Evolutionary conservation across 1,139 yeast genomes (phyloP).

Genomic region (Yamadazyma dushanensis): DNA sequence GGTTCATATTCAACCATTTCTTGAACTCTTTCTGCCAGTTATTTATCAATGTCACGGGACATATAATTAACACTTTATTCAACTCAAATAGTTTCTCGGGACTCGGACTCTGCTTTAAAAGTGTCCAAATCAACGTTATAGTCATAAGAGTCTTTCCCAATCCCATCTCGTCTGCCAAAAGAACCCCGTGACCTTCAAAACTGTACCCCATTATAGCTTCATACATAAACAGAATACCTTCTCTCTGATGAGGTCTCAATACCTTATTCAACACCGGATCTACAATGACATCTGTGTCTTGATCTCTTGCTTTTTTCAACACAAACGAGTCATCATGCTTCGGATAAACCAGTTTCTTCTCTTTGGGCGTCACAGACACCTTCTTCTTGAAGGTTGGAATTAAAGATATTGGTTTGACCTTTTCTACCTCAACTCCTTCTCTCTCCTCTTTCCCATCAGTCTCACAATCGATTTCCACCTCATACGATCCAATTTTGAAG

Average conservation of each 20-base stretch:
- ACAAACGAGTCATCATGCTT: constrained; percentile 15
- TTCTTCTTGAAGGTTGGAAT: constrained; percentile 10
- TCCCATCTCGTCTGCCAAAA: constrained; percentile 97
- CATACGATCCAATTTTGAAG: constrained; percentile 50
- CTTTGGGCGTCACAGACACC: constrained; percentile 2
- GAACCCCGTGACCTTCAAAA: constrained; percentile 65
- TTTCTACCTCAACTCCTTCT: no score
- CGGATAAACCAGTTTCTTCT: constrained; percentile 13
- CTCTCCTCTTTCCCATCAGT: constrained; percentile 22
- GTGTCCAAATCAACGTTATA: constrained; percentile 79
- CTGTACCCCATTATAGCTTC: constrained; percentile 76
- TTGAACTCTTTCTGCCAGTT: constrained; percentile 90
- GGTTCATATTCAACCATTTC: constrained; percentile 80
- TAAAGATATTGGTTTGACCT: not conserved
- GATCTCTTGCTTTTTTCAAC: constrained; percentile 8
- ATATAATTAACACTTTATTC: constrained; percentile 70
- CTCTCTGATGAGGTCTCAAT: constrained; percentile 81
- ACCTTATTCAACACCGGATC: constrained; percentile 61
- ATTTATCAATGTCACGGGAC: constrained; percentile 86
- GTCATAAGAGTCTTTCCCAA: constrained; percentile 91
- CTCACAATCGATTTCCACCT: constrained; percentile 52
- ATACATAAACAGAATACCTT: constrained; percentile 78
- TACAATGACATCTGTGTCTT: constrained; percentile 56
- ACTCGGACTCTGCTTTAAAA: constrained; percentile 71
- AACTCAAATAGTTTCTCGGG: constrained; percentile 34